Evolutionary conservation across 2,329 filamentous ascomycete species (phyloP).

Genomic region (Curvularia eragrostidis): DNA sequence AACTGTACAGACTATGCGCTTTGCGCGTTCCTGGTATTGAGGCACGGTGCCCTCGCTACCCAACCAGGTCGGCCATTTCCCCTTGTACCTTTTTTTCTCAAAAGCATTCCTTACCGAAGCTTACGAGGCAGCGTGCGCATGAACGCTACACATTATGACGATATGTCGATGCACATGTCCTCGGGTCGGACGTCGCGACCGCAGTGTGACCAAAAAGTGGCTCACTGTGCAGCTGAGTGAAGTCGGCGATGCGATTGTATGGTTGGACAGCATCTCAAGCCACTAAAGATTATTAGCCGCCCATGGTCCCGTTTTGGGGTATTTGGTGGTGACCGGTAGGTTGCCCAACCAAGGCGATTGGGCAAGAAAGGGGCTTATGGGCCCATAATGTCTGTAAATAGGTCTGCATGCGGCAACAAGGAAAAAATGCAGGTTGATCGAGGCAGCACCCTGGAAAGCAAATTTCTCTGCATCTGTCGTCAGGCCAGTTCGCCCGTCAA

Average conservation of each 20-base stretch:
- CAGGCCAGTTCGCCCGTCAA: slow-evolving; percentile 20
- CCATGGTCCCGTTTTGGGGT: slow-evolving; percentile 36
- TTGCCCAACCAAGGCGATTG: slow-evolving; percentile 26
- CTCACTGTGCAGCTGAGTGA: slow-evolving; percentile 11
- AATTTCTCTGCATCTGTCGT: slow-evolving; percentile 29
- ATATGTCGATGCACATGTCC: slow-evolving; percentile 24
- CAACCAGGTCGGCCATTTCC: slow-evolving; percentile 16
- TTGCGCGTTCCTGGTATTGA: slow-evolving; percentile 25
- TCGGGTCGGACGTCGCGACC: slow-evolving; percentile 13
- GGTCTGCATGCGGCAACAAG: slow-evolving; percentile 36
- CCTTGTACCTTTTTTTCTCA: slow-evolving; percentile 20
- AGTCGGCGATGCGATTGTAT: slow-evolving; percentile 24
- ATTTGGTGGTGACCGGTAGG: slow-evolving; percentile 38
- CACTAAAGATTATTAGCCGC: slow-evolving; percentile 44
- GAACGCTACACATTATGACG: slow-evolving; percentile 34
- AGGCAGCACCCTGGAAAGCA: slow-evolving; percentile 19
- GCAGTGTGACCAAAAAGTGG: slow-evolving; percentile 19
- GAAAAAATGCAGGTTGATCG: slow-evolving; percentile 22
- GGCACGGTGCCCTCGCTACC: slow-evolving; percentile 36
- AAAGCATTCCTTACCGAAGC: slow-evolving; percentile 21
- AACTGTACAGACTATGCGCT: background rate
- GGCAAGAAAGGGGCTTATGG: slow-evolving; percentile 8
- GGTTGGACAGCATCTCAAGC: slow-evolving; percentile 37
- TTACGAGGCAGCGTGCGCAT: slow-evolving; percentile 17
- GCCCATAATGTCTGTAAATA: slow-evolving; percentile 44